Evolutionary conservation across 345 rosid genomes (phyloP).

Genomic region (Bruguiera parviflora): DNA sequence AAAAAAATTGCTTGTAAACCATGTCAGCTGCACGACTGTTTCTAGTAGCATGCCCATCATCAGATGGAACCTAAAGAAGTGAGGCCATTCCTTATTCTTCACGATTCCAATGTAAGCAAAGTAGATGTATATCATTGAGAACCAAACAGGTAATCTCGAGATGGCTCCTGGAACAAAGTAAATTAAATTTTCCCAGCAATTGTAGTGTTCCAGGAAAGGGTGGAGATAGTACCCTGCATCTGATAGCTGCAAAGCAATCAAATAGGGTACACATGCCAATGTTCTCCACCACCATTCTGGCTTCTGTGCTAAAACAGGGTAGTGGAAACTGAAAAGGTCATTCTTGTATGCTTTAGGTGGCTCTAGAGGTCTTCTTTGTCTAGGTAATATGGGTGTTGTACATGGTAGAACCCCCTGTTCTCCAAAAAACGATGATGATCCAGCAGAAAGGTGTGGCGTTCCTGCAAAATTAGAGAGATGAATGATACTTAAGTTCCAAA

Average conservation of each 20-base stretch:
- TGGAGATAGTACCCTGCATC: constrained; percentile 60
- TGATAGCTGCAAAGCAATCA: constrained; percentile 74
- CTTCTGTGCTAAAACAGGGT: constrained; percentile 45
- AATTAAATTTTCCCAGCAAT: constrained; percentile 45
- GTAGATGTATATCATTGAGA: constrained; percentile 63
- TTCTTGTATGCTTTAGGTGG: constrained; percentile 30
- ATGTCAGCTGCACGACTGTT: constrained; percentile 57
- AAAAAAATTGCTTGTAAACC: constrained; percentile 64
- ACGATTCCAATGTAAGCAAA: constrained; percentile 52
- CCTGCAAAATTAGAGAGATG: constrained; percentile 9
- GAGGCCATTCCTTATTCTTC: constrained; percentile 70
- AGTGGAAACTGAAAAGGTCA: constrained; percentile 40
- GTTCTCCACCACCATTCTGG: constrained; percentile 93
- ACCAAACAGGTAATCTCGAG: constrained; percentile 64
- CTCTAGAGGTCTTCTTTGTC: not conserved
- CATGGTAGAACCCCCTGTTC: not conserved
- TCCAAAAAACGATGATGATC: constrained; percentile 15
- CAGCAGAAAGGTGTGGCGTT: constrained; percentile 7
- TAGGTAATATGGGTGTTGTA: not conserved
- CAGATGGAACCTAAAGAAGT: constrained; percentile 76
- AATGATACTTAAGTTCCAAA: not conserved
- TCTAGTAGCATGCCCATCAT: constrained; percentile 90
- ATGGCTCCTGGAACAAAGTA: constrained; percentile 73
- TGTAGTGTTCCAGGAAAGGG: constrained; percentile 58
- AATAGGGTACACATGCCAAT: constrained; percentile 63